Evolutionary conservation across 2,329 filamentous ascomycete genomes (phyloP).

Genomic region (Berkeleyomyces basicola): DNA sequence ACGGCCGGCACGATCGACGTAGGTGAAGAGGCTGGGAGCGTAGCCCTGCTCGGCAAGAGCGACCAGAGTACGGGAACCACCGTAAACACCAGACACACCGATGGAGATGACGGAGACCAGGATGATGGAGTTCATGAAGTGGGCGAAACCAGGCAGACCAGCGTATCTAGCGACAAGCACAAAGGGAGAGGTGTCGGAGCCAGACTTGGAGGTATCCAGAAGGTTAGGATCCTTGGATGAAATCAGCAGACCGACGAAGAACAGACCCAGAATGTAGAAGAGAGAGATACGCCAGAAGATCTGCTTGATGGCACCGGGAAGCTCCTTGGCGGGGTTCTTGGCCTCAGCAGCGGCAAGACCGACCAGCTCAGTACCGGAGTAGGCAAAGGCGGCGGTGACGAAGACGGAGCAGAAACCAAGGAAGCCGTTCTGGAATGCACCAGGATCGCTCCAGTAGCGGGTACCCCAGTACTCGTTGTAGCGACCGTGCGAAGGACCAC

Average conservation of each 20-base stretch:
- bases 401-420: constrained; percentile 53
- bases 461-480: constrained; percentile 29
- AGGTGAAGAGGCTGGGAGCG: constrained; percentile 35
- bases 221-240: constrained; percentile 28
- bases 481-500: constrained; percentile 30
- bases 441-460: constrained; percentile 28
- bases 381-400: constrained; percentile 53
- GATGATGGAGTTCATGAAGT: constrained; percentile 38
- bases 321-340: constrained; percentile 47
- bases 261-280: constrained; percentile 34
- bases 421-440: constrained; percentile 50
- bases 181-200: constrained; percentile 29
- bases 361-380: constrained; percentile 51
- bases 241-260: constrained; percentile 31
- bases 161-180: constrained; percentile 33
- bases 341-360: constrained; percentile 56
- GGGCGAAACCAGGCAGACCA: constrained; percentile 29
- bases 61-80: constrained; percentile 37
- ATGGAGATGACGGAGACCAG: constrained; percentile 37
- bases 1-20: constrained; percentile 36
- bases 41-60: constrained; percentile 41
- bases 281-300: constrained; percentile 39
- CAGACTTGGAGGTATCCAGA: constrained; percentile 21
- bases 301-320: constrained; percentile 69
- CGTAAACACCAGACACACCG: constrained; percentile 37